phyloP scores from a whole-genome alignment of 306 rosid species.

The Quercus rubra region DNA sequence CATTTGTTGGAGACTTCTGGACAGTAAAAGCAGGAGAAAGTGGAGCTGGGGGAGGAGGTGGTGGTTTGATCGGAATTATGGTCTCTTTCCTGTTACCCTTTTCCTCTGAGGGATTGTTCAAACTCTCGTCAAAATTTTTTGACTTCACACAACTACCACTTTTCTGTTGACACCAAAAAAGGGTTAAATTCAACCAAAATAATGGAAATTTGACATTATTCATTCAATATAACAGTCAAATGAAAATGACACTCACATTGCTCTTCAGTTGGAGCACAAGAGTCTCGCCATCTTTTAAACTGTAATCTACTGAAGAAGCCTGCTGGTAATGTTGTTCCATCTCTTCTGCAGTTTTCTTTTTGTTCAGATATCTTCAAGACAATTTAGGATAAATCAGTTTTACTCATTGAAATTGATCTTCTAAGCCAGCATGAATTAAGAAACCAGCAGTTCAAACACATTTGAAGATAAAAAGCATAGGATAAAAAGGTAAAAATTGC shows the following conservation, averaged over 20 bases:
- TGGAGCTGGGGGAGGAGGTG: slow-evolving; percentile 83
- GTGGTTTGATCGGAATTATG: slow-evolving; percentile 52
- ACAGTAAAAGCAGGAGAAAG: slow-evolving; percentile 44
- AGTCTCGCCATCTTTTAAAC: slow-evolving; percentile 95
- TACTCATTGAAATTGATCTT: slow-evolving; percentile 1
- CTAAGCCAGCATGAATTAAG: not conserved
- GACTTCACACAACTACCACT: slow-evolving; percentile 52
- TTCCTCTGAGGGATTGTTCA: slow-evolving; percentile 47
- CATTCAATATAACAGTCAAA: not conserved
- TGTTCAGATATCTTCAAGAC: slow-evolving; percentile 68
- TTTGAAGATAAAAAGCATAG: slow-evolving; percentile 7
- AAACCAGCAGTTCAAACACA: slow-evolving; percentile 4
- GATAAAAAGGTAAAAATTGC: slow-evolving; percentile 18
- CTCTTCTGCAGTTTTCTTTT: slow-evolving; percentile 95
- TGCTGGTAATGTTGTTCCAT: slow-evolving; percentile 94
- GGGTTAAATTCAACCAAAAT: slow-evolving; percentile 5
- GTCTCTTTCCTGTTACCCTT: slow-evolving; percentile 55
- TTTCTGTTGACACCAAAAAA: slow-evolving; percentile 46
- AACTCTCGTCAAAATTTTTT: slow-evolving; percentile 55
- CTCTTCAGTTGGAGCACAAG: slow-evolving; percentile 77
- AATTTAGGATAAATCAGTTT: slow-evolving; percentile 18
- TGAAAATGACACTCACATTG: slow-evolving; percentile 41
- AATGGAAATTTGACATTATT: not conserved
- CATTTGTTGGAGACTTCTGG: slow-evolving; percentile 36
- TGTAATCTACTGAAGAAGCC: slow-evolving; percentile 77